A percentile compares a stretch with the other conserved stretches of the same genome.
These are phyloP conservation scores for Tetrahymena malaccensis DNA, from an alignment of 73 alveolate genomes.

Conservation along the genomic window DNA sequence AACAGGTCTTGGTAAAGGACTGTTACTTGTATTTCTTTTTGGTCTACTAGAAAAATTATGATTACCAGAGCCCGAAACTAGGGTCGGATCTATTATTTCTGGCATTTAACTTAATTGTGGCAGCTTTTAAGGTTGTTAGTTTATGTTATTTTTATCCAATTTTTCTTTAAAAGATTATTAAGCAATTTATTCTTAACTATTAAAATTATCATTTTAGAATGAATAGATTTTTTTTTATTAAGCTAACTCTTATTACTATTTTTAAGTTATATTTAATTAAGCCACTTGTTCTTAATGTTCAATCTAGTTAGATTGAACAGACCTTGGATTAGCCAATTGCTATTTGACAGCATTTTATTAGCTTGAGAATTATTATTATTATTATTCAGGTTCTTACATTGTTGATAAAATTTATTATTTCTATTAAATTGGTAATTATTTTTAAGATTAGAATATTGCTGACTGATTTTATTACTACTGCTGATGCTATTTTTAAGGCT, in stretches of 20 bases:
- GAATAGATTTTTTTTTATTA: no score
- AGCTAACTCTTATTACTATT: neutral
- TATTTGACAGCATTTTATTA: no score
- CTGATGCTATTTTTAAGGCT: neutral
- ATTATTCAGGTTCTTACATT: neutral
- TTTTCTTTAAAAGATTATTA: neutral
- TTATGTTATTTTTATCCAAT: neutral
- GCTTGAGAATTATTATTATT: no score
- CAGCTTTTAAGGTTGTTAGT: neutral
- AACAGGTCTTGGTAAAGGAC: neutral
- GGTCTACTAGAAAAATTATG: neutral
- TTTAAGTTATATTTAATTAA: no score
- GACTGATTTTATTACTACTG: neutral
- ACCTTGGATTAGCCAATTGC: neutral
- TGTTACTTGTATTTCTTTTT: neutral
- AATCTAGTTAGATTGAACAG: neutral
- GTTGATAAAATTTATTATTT: no score
- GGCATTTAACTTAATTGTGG: neutral
- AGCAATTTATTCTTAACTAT: neutral
- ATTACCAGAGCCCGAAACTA: neutral
- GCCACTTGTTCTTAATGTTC: neutral
- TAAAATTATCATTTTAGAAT: neutral
- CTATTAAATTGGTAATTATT: no score
- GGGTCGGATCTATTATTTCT: neutral
- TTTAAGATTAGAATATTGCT: neutral